Evolutionary conservation across 75 land plant species (phyloP), one percentile per base, ranked within the genome.

Genomic region (Gnetum montanum): DNA sequence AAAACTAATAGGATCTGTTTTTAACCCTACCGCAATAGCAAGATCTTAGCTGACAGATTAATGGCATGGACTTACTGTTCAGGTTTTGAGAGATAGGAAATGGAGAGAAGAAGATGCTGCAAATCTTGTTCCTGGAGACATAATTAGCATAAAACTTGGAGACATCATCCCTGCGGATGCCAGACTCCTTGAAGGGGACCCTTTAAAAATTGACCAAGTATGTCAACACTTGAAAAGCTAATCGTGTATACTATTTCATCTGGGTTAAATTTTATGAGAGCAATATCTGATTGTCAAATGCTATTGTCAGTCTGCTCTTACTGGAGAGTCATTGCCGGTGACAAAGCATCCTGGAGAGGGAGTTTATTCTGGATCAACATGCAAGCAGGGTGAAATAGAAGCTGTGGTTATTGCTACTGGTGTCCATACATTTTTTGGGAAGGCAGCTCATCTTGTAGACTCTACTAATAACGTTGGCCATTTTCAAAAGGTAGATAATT

Each of bases 351-450:
- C 92, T 4, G 81, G 88, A 13, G 77, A 77, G 23, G 79, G 64
- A 34, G 89, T 88, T 10, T 88, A 55, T 46, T 88, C 89, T 1
- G 89, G 85, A 6, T 84, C 93, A 31, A 88, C 88, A 11, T 83
- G 88, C 54, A 87, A 87, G 63, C 92, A 87, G 57, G 92, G 92
- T 20, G 92, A 87, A 55, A 72, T 86, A 41, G 86, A 86, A 60
- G 90, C 87, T 45, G 72, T 86, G 24, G 83, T 86, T 18, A 86
- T 87, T 46, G 88, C 83, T 57, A 87, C 92, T 3, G 88, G 92
- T 49, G 81, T 87, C 36, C 83, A 87, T 57, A 87, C 88, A 54
- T 87, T 87, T 72, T 87, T 87, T 62, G 88, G 88, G 48, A 87
- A 87, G 68, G 92, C 88, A 35, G 88, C 92, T 28, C 92, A 83